Conservation (phyloP, 164 flowering plant species). For the Chimonanthus salicifolius region DNA sequence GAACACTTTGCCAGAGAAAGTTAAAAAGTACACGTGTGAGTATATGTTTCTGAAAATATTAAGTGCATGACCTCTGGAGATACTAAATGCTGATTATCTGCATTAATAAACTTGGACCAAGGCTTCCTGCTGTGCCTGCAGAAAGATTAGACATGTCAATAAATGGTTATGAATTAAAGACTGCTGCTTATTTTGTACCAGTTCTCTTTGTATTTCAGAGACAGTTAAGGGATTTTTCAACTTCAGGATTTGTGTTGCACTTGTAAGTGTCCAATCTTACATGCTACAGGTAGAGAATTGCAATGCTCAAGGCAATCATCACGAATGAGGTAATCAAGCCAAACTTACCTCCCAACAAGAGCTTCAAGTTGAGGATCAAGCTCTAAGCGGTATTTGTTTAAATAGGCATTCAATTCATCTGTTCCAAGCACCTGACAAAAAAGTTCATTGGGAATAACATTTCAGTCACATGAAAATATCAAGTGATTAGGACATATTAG, state of each 20-base stretch:
- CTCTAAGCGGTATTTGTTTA: slow-evolving; percentile 58
- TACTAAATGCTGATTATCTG: slow-evolving; percentile 74
- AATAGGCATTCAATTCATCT: slow-evolving; percentile 63
- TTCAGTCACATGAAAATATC: too few relatives aligned
- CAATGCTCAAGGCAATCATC: neutral
- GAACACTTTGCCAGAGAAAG: neutral
- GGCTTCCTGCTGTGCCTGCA: slow-evolving; percentile 89
- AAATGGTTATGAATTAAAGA: neutral
- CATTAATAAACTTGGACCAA: slow-evolving; percentile 75
- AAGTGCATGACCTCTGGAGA: slow-evolving; percentile 56
- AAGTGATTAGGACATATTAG: too few relatives aligned
- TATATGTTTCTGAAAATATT: neutral
- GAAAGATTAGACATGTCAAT: neutral
- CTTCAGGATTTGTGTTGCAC: neutral
- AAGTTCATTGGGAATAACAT: neutral
- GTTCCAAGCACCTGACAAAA: slow-evolving; percentile 66
- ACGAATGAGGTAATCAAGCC: neutral
- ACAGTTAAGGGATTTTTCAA: neutral
- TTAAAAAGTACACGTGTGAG: neutral
- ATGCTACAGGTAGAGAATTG: neutral
- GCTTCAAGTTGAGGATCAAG: slow-evolving; percentile 78
- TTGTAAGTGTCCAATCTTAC: neutral
- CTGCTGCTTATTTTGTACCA: neutral
- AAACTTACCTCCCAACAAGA: slow-evolving; percentile 75
- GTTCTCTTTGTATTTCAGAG: too few relatives aligned